Percentiles rank a stretch among this genome's conserved stretches.
Evolutionary conservation across 1,139 yeast species (phyloP).

Genomic region (Scheffersomyces illinoinensis): DNA sequence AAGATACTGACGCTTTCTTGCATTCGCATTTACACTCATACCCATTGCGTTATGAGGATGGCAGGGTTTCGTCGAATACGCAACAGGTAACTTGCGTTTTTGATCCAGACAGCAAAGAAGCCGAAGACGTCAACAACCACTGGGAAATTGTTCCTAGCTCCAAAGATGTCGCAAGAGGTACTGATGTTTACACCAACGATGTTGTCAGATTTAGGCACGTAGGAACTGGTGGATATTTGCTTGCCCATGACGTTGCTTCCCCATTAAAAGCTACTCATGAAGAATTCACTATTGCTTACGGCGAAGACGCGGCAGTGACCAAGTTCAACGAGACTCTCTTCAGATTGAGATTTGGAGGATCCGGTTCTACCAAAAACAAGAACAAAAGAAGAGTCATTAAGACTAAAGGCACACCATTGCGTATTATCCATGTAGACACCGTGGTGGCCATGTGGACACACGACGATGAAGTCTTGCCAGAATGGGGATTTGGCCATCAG

Average conservation of each 20-base stretch:
- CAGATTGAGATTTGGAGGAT: constrained; percentile 58
- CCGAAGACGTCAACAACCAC: constrained; percentile 64
- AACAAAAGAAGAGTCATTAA: constrained; percentile 52
- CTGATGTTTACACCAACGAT: constrained; percentile 54
- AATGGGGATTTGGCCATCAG: constrained; percentile 90
- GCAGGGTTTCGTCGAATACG: constrained; percentile 91
- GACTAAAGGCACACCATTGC: constrained; percentile 69
- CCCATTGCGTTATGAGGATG: constrained; percentile 94
- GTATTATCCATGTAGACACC: constrained; percentile 79
- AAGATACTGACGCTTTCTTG: constrained; percentile 69
- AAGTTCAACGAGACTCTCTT: constrained; percentile 77
- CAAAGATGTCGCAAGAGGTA: constrained; percentile 32
- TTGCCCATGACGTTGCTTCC: constrained; percentile 97
- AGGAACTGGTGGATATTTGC: constrained; percentile 71
- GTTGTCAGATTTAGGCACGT: constrained; percentile 79
- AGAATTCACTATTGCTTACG: constrained; percentile 46
- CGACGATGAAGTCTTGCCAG: constrained; percentile 77
- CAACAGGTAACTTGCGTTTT: constrained; percentile 86
- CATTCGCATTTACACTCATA: constrained; percentile 77
- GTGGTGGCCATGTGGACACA: constrained; percentile 96
- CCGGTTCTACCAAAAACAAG: constrained; percentile 39
- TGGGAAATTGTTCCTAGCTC: constrained; percentile 84
- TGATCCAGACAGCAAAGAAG: constrained; percentile 22
- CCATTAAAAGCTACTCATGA: constrained; percentile 22
- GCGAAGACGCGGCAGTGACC: constrained; percentile 52